These are phyloP conservation scores for Naganishia onofrii DNA, from an alignment of 768 basidiomycete genomes.

Conservation along the genomic window DNA sequence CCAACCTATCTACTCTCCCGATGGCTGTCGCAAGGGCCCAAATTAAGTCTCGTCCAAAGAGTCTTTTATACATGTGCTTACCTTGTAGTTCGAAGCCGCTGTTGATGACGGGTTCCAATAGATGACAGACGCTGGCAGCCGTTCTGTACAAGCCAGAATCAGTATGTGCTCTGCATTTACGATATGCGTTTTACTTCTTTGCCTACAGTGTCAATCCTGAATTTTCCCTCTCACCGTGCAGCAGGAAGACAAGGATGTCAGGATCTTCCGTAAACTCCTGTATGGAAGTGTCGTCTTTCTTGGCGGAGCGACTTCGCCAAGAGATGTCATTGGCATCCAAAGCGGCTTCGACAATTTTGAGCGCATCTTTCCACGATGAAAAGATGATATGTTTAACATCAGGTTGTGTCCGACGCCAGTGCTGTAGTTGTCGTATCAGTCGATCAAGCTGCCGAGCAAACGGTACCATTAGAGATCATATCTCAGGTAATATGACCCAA, in stretches of 20 bases:
- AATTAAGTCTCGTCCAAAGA: not conserved
- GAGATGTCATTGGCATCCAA: constrained; percentile 20
- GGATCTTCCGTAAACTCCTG: constrained; percentile 26
- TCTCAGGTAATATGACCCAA: not conserved
- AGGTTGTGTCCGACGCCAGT: constrained; percentile 20
- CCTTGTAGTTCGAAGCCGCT: constrained; percentile 30
- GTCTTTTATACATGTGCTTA: not conserved
- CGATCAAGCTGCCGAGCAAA: constrained; percentile 16
- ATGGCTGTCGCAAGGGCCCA: constrained; percentile 18
- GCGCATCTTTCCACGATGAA: constrained; percentile 29
- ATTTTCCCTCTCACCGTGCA: constrained; percentile 29
- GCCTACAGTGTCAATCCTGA: constrained; percentile 30
- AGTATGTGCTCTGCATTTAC: not conserved
- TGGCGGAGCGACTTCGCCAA: constrained; percentile 13
- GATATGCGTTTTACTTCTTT: not conserved
- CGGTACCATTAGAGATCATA: not conserved
- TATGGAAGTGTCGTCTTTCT: constrained; percentile 3
- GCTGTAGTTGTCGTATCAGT: constrained; percentile 20
- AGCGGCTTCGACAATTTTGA: constrained; percentile 29
- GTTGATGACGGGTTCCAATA: constrained; percentile 33
- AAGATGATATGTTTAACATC: constrained; percentile 32
- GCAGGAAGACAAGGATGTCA: constrained; percentile 24
- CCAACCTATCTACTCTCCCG: constrained; percentile 30
- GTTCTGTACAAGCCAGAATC: constrained; percentile 5
- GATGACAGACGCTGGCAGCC: constrained; percentile 28